phyloP scores from a whole-genome alignment of 139 green algal genomes.

The Edaphochlamys debaryana region DNA sequence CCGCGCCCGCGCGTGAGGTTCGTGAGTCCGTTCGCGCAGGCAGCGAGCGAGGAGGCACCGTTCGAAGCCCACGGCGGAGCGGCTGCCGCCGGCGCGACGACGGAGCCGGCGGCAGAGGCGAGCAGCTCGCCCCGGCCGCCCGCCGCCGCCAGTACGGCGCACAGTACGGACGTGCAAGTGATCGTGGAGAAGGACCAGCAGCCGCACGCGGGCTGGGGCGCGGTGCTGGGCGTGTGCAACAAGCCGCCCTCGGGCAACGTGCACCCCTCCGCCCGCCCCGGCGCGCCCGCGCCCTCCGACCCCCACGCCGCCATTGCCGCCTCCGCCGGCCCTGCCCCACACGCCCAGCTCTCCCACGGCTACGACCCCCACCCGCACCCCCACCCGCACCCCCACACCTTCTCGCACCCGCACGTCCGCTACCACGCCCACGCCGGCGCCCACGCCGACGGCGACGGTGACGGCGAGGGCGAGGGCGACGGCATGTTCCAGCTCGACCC shows the following conservation, averaged over 20 bases:
- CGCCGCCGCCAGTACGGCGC: neutral
- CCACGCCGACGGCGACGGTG: too few relatives aligned
- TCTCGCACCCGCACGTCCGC: too few relatives aligned
- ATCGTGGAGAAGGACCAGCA: conserved; percentile 37
- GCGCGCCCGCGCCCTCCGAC: too few relatives aligned
- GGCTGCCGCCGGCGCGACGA: neutral
- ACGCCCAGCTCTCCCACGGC: neutral
- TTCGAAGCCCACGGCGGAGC: neutral
- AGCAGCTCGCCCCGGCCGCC: neutral
- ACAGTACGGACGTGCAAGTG: conserved; percentile 11
- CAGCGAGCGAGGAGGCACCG: neutral
- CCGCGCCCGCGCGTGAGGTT: neutral
- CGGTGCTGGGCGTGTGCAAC: conserved; percentile 5
- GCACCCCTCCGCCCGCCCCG: too few relatives aligned
- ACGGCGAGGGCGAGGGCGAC: too few relatives aligned
- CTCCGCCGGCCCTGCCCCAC: neutral
- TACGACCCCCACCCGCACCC: neutral
- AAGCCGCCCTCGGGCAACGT: conserved; percentile 34
- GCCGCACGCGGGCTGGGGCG: neutral
- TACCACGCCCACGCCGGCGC: too few relatives aligned
- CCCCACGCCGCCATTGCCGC: neutral
- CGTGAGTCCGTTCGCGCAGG: conserved; percentile 29
- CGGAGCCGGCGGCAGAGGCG: neutral
- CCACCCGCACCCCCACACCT: too few relatives aligned
- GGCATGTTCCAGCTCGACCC: too few relatives aligned